Conservation (phyloP, 23 red algal species). For the Gracilariopsis chorda region DNA sequence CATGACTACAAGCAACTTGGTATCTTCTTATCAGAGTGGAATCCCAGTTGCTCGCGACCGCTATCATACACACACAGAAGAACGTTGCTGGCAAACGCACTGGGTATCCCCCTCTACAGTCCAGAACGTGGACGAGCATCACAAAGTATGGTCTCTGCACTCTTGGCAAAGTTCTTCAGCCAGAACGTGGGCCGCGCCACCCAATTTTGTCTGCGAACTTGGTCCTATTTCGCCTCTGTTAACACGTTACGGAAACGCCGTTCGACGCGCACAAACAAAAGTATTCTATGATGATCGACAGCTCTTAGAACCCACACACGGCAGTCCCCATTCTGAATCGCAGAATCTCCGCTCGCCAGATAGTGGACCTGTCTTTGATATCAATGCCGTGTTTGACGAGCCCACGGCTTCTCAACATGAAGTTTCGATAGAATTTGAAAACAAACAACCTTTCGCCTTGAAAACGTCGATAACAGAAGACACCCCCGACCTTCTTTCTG, state of each 20-base stretch:
- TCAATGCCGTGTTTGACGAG: background rate
- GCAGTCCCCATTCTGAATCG: background rate
- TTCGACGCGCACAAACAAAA: background rate
- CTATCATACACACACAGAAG: background rate
- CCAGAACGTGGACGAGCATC: background rate
- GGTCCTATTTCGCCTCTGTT: background rate
- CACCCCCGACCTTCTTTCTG: background rate
- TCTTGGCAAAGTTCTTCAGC: no score
- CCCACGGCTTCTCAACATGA: background rate
- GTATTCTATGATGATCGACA: conserved; percentile 21
- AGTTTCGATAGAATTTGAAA: background rate
- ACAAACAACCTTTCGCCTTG: background rate
- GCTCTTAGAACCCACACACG: background rate
- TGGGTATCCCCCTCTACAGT: background rate
- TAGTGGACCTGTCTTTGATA: background rate
- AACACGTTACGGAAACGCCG: background rate
- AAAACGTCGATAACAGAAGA: background rate
- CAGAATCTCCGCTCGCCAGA: background rate
- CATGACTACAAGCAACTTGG: background rate
- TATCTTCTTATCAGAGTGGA: conserved; percentile 1
- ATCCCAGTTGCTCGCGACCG: background rate
- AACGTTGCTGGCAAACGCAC: background rate
- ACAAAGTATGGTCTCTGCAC: no score
- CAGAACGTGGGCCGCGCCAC: no score
- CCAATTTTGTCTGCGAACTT: no score